Base-by-base conservation (phyloP, 352 stramenopile species). In the Phytophthora citrophthora region DNA sequence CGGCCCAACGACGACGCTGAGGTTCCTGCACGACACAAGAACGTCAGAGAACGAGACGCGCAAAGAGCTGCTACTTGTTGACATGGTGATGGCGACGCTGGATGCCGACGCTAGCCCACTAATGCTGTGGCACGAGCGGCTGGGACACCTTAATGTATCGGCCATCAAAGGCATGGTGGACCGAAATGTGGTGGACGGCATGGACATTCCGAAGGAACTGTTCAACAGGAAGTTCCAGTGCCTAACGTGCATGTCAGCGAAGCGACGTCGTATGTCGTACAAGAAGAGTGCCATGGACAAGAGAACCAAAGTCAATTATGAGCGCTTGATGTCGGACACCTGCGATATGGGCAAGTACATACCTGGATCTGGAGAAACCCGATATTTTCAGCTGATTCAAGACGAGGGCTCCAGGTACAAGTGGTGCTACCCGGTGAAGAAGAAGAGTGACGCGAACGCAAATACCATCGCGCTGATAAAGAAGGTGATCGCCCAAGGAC, bases 341-440 rank as follows among this genome's bases (percentile, higher is more conserved):
- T 43, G 47, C 12, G 47, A 54, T 4, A 54, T 54, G 27, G 29
- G 47, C 8, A 41, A 43, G 2, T 43, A 16, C 3, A 4, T 54
- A 10, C 47, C 47, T 13, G 10, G 47, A 4, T 8, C 4, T 31
- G 40, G 40, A 12, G 5, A 18, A n/a, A 7, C 34, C 23, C 11
- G 11, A 9, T 60, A 66, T 6, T 68, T 68, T 7, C 52, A 63
- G 27, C 11, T 63, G 2, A 57, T 63, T 9, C 36, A 63, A 20
- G 52, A 54, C 6, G 52, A 68, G 26, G 45, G 32, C 0, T 63
- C 60, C 2, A 20, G 60, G 0, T 68, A 48, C n/a, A 62, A 68
- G 18, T 63, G 52, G 52, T 16, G 20, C 1, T 68, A 20, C 12
- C 29, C 36, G 1, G 0, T 52, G 6, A 55, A 62, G 5, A 34